Base-by-base conservation (phyloP, 371 early-diverging fungal species). In the Rhizopus stolonifer region DNA sequence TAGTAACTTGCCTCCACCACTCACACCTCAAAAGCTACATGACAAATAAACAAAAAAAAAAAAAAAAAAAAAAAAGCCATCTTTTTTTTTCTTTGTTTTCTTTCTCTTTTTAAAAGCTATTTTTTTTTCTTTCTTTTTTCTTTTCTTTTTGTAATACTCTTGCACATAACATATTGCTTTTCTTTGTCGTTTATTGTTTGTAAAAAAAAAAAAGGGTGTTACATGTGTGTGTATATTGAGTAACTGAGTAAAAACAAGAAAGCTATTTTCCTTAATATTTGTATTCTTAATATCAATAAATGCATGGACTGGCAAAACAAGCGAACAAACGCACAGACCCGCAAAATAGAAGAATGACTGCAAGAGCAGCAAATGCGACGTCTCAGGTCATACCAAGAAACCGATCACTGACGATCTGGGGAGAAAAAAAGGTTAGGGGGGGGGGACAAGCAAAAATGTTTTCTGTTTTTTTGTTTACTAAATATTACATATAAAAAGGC, bases 241-340 rank as follows among this genome's bases (percentile, higher is more conserved):
- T n/a, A 23, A 38, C 39, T 31, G 33, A 52, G 43, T 38, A 48
- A 40, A 22, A 46, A 17, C 7, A 14, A 7, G 43, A 47, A 17
- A 42, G 36, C 44, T 51, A 34, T 7, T 29, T 29, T 29, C 10
- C 4, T 29, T 29, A 7, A 29, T 29, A 7, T 29, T 29, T 29
- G 31, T 10, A 10, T 4, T 29, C 10, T 29, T 29, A 4, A 7
- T 29, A 7, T 29, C 31, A 29, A 44, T 61, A 47, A 56, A 61
- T 61, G 60, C 48, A 64, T 57, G 58, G 56, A 54, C 52, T 34
- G 50, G 54, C 46, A 46, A 56, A 67, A 52, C 59, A 63, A 52
- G 62, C 59, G 53, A 68, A 58, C 18, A 40, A 55, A 61, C 70
- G 70, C 70, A 70, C 70, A 67, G 70, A 64, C 70, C 67, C 69